phyloP scores from a whole-genome alignment of 306 rosid genomes.

The Gynostemma pentaphyllum region DNA sequence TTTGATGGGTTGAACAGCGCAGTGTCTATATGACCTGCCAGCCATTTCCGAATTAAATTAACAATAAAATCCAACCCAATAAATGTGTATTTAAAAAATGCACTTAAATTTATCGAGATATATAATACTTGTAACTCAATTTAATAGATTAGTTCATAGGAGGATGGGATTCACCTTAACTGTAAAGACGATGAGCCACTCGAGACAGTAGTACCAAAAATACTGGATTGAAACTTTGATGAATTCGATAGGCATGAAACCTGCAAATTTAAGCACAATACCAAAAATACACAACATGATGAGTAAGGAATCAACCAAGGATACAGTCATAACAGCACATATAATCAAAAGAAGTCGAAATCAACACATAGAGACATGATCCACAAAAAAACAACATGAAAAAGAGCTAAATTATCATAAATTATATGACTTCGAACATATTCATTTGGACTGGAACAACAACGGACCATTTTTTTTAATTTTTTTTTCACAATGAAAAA shows the following conservation, averaged over 20 bases:
- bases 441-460: not conserved
- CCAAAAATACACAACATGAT: not conserved
- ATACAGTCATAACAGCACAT: not conserved
- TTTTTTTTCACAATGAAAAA: not conserved
- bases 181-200: constrained; percentile 42
- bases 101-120: not conserved
- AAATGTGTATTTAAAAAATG: not conserved
- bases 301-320: not conserved
- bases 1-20: constrained; percentile 47
- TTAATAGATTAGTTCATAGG: not conserved
- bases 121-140: not conserved
- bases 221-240: constrained; percentile 24
- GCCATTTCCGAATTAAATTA: constrained; percentile 4
- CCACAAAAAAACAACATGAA: not conserved
- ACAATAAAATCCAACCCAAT: not conserved
- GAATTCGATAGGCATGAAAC: constrained; percentile 31
- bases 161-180: constrained; percentile 34
- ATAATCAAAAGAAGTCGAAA: not conserved
- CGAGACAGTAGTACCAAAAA: constrained; percentile 45
- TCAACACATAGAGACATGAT: not conserved
- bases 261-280: constrained; percentile 24
- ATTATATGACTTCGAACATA: too few relatives aligned
- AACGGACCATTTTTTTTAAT: not conserved
- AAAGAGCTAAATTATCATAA: too few relatives aligned
- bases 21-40: constrained; percentile 32